These are phyloP conservation scores for Macrophomina tecta DNA, from an alignment of 2,329 filamentous ascomycete genomes.

Conservation along the genomic window DNA sequence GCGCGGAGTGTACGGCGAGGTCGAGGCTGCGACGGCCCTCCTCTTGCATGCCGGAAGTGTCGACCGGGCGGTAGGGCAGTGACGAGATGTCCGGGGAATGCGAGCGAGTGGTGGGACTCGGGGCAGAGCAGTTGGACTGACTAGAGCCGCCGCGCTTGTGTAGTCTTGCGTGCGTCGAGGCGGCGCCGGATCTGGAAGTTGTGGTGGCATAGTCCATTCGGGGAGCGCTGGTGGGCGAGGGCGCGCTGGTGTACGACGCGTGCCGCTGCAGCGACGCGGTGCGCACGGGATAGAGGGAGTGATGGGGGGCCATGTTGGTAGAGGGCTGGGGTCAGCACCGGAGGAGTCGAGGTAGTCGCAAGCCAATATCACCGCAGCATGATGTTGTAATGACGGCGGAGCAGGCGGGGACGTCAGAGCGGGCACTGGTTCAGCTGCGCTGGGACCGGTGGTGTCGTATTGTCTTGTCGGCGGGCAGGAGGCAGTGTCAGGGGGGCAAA, in stretches of 20 bases:
- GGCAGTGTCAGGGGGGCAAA: slow-evolving; percentile 18
- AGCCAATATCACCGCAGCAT: slow-evolving; percentile 26
- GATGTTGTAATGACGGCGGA: slow-evolving; percentile 23
- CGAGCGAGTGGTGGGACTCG: slow-evolving; percentile 41
- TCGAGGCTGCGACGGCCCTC: slow-evolving; percentile 30
- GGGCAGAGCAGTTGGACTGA: slow-evolving; percentile 46
- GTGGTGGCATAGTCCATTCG: slow-evolving; percentile 19
- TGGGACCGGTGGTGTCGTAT: slow-evolving; percentile 9
- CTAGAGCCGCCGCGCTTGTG: slow-evolving; percentile 44
- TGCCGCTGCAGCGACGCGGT: slow-evolving; percentile 22
- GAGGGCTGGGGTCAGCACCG: slow-evolving; percentile 1
- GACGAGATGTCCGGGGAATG: slow-evolving; percentile 28
- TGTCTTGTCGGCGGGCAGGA: neutral
- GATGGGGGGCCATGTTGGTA: slow-evolving; percentile 1
- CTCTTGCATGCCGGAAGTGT: slow-evolving; percentile 23
- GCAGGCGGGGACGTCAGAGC: slow-evolving; percentile 9
- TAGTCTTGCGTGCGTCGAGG: slow-evolving; percentile 44
- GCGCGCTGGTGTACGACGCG: slow-evolving; percentile 24
- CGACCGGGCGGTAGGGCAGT: slow-evolving; percentile 25
- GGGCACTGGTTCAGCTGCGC: slow-evolving; percentile 9
- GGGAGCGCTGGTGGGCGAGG: slow-evolving; percentile 14
- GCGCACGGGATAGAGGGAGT: slow-evolving; percentile 9
- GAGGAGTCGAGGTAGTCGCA: slow-evolving; percentile 18
- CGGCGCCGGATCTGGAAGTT: slow-evolving; percentile 12
- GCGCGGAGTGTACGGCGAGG: slow-evolving; percentile 35